Percentiles rank a stretch among this genome's conserved stretches.
Conservation (phyloP, 768 basidiomycete species). For the Suillus sp. region DNA sequence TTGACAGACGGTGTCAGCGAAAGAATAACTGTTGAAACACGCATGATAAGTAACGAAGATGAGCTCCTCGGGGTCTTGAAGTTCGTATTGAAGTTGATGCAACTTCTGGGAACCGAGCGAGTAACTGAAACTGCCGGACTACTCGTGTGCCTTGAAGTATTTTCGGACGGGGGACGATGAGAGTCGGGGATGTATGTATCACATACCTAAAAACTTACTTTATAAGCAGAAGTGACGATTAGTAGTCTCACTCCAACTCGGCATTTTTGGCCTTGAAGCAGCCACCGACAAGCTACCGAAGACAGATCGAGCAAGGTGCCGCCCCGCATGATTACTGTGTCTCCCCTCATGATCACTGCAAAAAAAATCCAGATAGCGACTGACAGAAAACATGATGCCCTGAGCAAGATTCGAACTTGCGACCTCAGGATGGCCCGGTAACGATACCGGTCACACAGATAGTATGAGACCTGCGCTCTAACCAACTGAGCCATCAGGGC, state of each 20-base stretch:
- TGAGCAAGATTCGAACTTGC: constrained; percentile 62
- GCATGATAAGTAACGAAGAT: no score
- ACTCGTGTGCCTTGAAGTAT: no score
- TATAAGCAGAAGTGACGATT: no score
- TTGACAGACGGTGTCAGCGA: no score
- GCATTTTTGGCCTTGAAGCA: not conserved
- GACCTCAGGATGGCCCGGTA: constrained; percentile 53
- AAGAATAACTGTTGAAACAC: no score
- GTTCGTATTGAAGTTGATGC: not conserved
- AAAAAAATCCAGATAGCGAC: not conserved
- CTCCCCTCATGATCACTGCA: not conserved
- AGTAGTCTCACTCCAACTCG: not conserved
- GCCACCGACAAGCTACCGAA: not conserved
- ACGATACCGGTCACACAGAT: constrained; percentile 32
- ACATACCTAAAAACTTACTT: not conserved
- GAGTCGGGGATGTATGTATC: no score
- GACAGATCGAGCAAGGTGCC: no score
- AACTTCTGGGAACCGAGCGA: no score
- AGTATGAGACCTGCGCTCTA: constrained; percentile 59
- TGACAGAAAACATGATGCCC: constrained; percentile 37
- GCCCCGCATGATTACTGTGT: not conserved
- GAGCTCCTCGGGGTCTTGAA: not conserved
- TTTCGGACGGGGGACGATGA: no score
- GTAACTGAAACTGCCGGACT: no score
- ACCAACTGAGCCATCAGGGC: constrained; percentile 52